Conservation (phyloP, 345 rosid genomes). For the Rubroshorea leprosula region DNA sequence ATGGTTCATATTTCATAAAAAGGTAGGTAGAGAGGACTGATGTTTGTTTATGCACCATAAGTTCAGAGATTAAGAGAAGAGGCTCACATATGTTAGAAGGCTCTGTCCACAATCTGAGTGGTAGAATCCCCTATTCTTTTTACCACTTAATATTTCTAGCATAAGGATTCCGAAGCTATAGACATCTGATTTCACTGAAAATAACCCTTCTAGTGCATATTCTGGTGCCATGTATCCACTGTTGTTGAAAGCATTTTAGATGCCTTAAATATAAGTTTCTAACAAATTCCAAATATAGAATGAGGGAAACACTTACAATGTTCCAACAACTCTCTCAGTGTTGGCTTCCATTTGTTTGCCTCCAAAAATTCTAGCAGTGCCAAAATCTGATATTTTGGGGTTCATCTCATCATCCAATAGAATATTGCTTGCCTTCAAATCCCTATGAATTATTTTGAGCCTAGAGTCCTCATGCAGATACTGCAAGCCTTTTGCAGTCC, state of each 20-base stretch:
- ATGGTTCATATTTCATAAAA: neutral
- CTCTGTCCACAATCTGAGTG: slow-evolving; percentile 19
- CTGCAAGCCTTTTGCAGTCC: slow-evolving; percentile 41
- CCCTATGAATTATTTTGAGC: slow-evolving; percentile 47
- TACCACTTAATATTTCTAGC: slow-evolving; percentile 40
- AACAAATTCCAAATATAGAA: neutral
- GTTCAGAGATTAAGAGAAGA: neutral
- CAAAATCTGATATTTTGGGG: slow-evolving; percentile 53
- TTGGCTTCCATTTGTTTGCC: slow-evolving; percentile 43
- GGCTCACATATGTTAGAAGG: slow-evolving; percentile 35
- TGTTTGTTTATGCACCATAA: neutral
- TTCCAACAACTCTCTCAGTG: slow-evolving; percentile 49
- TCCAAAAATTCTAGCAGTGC: slow-evolving; percentile 51
- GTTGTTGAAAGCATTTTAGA: neutral
- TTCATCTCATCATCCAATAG: slow-evolving; percentile 47
- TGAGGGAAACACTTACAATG: slow-evolving; percentile 31
- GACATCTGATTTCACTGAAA: slow-evolving; percentile 48
- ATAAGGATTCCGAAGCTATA: slow-evolving; percentile 40
- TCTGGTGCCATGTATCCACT: slow-evolving; percentile 64
- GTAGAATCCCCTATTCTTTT: slow-evolving; percentile 32
- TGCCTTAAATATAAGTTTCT: neutral
- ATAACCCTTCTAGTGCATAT: slow-evolving; percentile 38
- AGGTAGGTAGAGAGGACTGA: too few species aligned
- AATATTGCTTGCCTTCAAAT: slow-evolving; percentile 46
- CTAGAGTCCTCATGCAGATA: slow-evolving; percentile 54